Base-by-base conservation (phyloP, 192 early-diverging fungal species). In the Chytriomyces sp. region DNA sequence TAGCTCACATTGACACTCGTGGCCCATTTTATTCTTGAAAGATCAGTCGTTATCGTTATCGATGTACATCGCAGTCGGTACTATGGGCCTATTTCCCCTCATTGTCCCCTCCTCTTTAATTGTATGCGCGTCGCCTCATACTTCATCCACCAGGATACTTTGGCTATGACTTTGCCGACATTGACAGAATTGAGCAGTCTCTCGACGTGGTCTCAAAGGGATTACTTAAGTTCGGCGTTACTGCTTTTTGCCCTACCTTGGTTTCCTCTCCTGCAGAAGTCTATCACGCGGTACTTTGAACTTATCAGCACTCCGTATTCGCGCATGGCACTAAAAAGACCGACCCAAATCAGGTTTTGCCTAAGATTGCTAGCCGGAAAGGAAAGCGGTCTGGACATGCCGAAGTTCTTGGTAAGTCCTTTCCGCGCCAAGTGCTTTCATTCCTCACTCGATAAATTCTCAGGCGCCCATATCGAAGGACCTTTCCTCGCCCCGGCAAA, bases 221-320 rank as follows among this genome's bases (percentile, higher is more conserved):
- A 0, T 74, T 94, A 39, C 80, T 94, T 39, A 84, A 90, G 58
- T 88, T 89, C 59, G 93, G 93, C 8, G 91, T 90, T 38, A 94
- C 93, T 4, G 82, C 91, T 38, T 94, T 90, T 77, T 90, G 89
- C 73, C 93, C 92, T 3, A 94, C 93, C 19, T 81, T 92, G 5
- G 89, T 94, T 62, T 89, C 84, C 66, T 94, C 93, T 26, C 76
- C 78, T 0, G 82, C 89, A 0, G 86, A 90, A 53, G 84, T 92
- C 25, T 94, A 94, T 73, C 81, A 83, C 66, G 85, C 7, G 14
- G 62, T 64, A 53, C 52, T 62, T 49, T n/a, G 44, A 49, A 49
- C 44, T n/a, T n/a, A n/a, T n/a, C n/a, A n/a, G n/a, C n/a, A n/a
- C n/a, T n/a, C n/a, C n/a, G n/a, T n/a, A n/a, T n/a, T n/a, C n/a